Base-by-base conservation (phyloP, 1,139 yeast genomes). In the Yamadazyma spencermartinsiae region DNA sequence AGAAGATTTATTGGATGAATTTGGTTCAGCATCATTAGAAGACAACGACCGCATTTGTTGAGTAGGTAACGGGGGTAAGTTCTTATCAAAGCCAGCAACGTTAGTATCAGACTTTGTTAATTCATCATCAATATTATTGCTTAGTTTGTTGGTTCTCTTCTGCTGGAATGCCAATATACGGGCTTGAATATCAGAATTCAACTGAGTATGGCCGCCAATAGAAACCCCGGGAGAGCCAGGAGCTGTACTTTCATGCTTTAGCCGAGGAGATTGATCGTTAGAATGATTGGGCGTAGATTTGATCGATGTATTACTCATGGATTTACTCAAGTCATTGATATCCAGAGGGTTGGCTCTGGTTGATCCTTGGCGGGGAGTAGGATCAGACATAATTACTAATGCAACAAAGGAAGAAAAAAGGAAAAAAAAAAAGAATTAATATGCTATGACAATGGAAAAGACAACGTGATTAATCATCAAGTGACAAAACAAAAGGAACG, bases 141-240 rank as follows among this genome's bases (percentile, higher is more conserved):
- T 23, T 8, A 27, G 24, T 23, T 47, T 47, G 19, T 68, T 66
- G 20, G 76, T 68, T 46, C 88, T 66, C 53, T 77, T 79, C 47
- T 81, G 85, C 55, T 84, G 92, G 49, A 84, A 82, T 0, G 90
- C 90, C 60, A 82, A 63, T 35, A 86, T 69, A 46, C 88, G 68
- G 1, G 92, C 94, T 59, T 84, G 92, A 39, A 84, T 73, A 46
- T 81, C 87, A 11, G 86, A 80, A 55, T 75, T 82, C 15, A 71
- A 47, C 37, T 62, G 71, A 8, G 65, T 52, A 23, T 54, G 62
- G 7, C 33, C 33, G 6, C 33, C 33, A 3, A 19, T 30, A 12
- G 33, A 30, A 5, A 19, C 13, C 6, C 33, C 25, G n/a, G 9
- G 51, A 13, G 34, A 21, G 20, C 36, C 38, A 5, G 39, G 31